These are phyloP conservation scores for Eutrema heterophyllum DNA, from an alignment of 345 rosid genomes.

Conservation along the genomic window DNA sequence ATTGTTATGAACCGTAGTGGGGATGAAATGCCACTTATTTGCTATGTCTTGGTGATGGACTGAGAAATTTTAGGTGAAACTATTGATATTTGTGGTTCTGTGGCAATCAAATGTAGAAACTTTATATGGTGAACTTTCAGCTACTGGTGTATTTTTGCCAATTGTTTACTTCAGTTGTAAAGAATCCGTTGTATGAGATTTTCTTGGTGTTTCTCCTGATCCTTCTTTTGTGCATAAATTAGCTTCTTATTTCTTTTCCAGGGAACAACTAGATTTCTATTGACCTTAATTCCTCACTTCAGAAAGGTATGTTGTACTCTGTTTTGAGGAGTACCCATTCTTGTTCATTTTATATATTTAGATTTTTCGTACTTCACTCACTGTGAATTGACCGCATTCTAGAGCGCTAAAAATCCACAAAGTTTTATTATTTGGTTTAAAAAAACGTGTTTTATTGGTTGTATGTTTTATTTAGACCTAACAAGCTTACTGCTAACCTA, in stretches of 20 bases:
- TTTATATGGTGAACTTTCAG: too few species aligned
- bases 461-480: neutral
- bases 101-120: neutral
- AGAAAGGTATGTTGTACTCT: conserved; percentile 49
- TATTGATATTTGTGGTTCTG: neutral
- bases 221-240: neutral
- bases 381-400: neutral
- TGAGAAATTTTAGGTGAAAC: neutral
- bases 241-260: conserved; percentile 26
- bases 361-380: neutral
- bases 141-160: too few species aligned
- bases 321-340: neutral
- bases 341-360: neutral
- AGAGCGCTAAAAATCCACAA: neutral
- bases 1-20: neutral
- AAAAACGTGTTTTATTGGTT: neutral
- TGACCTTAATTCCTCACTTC: conserved; percentile 81
- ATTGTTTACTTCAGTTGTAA: neutral
- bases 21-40: neutral
- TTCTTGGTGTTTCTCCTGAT: neutral
- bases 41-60: neutral
- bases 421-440: too few species aligned
- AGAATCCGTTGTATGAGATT: neutral
- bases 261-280: conserved; percentile 69
- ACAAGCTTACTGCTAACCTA: neutral